Evolutionary conservation across 2,329 filamentous ascomycete species (phyloP).

Genomic region (Tolypocladium paradoxum): DNA sequence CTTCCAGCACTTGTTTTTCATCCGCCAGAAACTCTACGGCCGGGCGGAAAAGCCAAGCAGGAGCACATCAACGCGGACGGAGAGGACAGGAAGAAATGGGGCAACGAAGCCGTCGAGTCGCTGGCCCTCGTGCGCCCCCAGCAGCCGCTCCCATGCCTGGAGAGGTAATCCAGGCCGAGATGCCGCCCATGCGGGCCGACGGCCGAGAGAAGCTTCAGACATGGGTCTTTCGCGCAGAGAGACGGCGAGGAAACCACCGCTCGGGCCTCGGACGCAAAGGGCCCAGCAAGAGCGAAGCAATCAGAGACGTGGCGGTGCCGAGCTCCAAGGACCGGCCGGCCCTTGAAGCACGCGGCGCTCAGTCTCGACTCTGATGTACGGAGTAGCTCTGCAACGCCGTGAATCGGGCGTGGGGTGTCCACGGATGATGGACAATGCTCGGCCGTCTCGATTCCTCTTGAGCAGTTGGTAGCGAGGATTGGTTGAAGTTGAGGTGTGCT

Average conservation of each 20-base stretch:
- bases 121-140: conserved; percentile 80
- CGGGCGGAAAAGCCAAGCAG: no score
- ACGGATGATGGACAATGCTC: not conserved
- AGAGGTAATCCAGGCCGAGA: conserved; percentile 81
- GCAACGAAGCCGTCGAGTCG: conserved; percentile 51
- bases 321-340: conserved; percentile 80
- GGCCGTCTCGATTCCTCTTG: not conserved
- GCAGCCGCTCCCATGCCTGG: conserved; percentile 82
- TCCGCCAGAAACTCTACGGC: no score
- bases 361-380: not conserved
- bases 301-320: conserved; percentile 78
- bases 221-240: conserved; percentile 68
- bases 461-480: not conserved
- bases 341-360: no score
- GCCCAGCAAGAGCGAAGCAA: conserved; percentile 35
- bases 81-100: conserved; percentile 19
- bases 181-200: conserved; percentile 57
- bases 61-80: conserved; percentile 30
- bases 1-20: no score
- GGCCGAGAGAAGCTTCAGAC: conserved; percentile 55
- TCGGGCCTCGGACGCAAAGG: conserved; percentile 58
- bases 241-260: conserved; percentile 41
- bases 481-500: no score
- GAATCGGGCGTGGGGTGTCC: not conserved
- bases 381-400: not conserved